Evolutionary conservation across 2,329 filamentous ascomycete species (phyloP).

Genomic region (Aspergillus novoparasiticus): DNA sequence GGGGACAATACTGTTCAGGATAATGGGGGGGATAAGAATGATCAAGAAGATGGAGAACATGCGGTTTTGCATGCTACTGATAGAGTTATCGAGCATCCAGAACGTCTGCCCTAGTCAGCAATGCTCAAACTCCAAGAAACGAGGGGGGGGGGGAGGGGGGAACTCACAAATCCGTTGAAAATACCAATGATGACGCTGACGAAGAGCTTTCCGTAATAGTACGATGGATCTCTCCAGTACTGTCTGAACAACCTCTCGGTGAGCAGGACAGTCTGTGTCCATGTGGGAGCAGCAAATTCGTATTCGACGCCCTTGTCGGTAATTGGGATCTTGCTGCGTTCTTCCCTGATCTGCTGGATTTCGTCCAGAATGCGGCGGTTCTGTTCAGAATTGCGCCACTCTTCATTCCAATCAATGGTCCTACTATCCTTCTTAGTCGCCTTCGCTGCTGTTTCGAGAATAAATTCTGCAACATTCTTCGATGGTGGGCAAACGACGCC

Average conservation of each 20-base stretch:
- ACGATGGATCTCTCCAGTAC: slow-evolving; percentile 76
- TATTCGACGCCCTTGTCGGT: slow-evolving; percentile 44
- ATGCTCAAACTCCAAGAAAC: background rate
- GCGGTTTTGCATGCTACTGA: slow-evolving; percentile 73
- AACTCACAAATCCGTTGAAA: slow-evolving; percentile 68
- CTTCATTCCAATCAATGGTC: slow-evolving; percentile 71
- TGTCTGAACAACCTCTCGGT: slow-evolving; percentile 71
- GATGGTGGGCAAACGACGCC: slow-evolving; percentile 67
- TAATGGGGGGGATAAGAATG: slow-evolving; percentile 67
- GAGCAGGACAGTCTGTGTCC: slow-evolving; percentile 65
- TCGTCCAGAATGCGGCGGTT: slow-evolving; percentile 62
- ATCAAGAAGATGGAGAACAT: slow-evolving; percentile 74
- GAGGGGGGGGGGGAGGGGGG: background rate
- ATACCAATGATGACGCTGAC: slow-evolving; percentile 70
- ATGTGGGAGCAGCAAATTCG: slow-evolving; percentile 69
- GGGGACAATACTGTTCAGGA: slow-evolving; percentile 74
- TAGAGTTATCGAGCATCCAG: slow-evolving; percentile 66
- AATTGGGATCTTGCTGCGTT: slow-evolving; percentile 55
- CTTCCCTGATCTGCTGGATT: slow-evolving; percentile 64
- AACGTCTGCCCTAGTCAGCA: slow-evolving; percentile 56
- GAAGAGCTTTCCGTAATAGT: slow-evolving; percentile 77
- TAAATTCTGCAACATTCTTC: slow-evolving; percentile 69
- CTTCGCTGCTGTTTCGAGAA: slow-evolving; percentile 66
- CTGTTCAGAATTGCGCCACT: slow-evolving; percentile 69
- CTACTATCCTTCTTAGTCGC: slow-evolving; percentile 57